Percentiles rank a stretch among this genome's conserved stretches.
phyloP scores from a whole-genome alignment of 495 filamentous ascomycete genomes.

The Daldinia concentrica region DNA sequence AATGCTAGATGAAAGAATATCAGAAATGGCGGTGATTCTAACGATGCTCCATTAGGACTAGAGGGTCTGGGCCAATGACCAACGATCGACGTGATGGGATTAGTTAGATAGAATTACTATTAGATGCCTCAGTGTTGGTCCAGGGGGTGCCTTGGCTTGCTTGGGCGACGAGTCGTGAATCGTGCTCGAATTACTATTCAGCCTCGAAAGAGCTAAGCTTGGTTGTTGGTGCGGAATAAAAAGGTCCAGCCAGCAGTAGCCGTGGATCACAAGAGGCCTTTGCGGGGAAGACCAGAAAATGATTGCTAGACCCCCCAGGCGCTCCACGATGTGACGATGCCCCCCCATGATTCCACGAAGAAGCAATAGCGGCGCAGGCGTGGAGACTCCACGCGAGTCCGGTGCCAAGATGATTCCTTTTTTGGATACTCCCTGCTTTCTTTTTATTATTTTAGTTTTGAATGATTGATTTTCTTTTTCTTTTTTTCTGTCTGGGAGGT shows the following conservation, averaged over 20 bases:
- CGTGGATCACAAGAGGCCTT: conserved; percentile 31
- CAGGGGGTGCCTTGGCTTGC: neutral
- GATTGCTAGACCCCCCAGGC: conserved; percentile 15
- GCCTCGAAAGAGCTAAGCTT: conserved; percentile 14
- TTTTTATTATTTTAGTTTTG: conserved; percentile 14
- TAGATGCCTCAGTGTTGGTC: neutral
- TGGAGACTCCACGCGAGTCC: conserved; percentile 40
- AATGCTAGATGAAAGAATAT: conserved; percentile 13
- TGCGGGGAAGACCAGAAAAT: conserved; percentile 33
- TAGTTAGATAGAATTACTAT: conserved; percentile 19
- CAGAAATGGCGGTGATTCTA: conserved; percentile 34
- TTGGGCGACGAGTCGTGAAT: neutral
- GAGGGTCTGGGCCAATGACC: conserved; percentile 4
- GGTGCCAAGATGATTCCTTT: conserved; percentile 25
- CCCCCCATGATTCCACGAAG: conserved; percentile 36
- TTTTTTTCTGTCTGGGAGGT: conserved; percentile 10
- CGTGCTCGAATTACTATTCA: conserved; percentile 13
- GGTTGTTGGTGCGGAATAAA: conserved; percentile 11
- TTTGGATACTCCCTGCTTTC: conserved; percentile 11
- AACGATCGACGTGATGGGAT: conserved; percentile 20
- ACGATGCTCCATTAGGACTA: conserved; percentile 22
- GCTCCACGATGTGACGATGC: conserved; percentile 36
- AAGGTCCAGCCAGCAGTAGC: conserved; percentile 20
- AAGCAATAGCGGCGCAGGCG: conserved; percentile 27
- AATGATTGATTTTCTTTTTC: neutral